phyloP scores from a whole-genome alignment of 2,329 filamentous ascomycete genomes.

The Colletotrichum acutatum region DNA sequence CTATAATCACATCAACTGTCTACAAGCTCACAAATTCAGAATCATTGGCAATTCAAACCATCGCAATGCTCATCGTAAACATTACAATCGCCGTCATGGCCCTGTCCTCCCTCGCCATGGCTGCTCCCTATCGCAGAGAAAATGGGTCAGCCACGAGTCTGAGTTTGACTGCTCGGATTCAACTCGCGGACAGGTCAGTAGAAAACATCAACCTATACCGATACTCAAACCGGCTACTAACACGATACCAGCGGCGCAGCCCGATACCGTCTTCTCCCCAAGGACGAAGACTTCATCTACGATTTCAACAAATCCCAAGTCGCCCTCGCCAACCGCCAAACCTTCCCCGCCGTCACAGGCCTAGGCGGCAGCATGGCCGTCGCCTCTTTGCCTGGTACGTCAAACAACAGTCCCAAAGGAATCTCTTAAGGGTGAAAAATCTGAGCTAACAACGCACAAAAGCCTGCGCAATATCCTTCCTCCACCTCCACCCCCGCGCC shows the following conservation, averaged over 20 bases:
- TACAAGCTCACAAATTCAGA: neutral
- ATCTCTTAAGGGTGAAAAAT: too few species aligned
- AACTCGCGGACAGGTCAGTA: neutral
- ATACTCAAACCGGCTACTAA: neutral
- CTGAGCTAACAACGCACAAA: neutral
- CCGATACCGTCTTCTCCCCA: neutral
- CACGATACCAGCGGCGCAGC: neutral
- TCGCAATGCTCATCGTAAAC: neutral
- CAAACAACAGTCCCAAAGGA: too few species aligned
- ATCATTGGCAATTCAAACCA: neutral
- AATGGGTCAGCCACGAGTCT: neutral
- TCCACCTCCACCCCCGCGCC: slow-evolving; percentile 58
- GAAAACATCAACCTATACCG: neutral
- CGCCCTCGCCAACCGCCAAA: neutral
- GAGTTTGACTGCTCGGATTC: neutral
- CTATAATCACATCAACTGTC: neutral
- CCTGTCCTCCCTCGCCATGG: neutral
- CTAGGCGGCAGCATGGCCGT: neutral
- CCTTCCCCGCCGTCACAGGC: neutral
- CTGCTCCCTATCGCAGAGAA: neutral
- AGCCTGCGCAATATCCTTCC: slow-evolving; percentile 65
- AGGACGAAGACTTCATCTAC: neutral
- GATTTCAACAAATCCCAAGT: neutral
- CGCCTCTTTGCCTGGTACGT: neutral
- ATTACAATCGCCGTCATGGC: neutral